A percentile compares a stretch with the other conserved stretches of the same genome.
These are phyloP conservation scores for Aspergillus flavus DNA, from an alignment of 2,329 filamentous ascomycete genomes.

Conservation along the genomic window DNA sequence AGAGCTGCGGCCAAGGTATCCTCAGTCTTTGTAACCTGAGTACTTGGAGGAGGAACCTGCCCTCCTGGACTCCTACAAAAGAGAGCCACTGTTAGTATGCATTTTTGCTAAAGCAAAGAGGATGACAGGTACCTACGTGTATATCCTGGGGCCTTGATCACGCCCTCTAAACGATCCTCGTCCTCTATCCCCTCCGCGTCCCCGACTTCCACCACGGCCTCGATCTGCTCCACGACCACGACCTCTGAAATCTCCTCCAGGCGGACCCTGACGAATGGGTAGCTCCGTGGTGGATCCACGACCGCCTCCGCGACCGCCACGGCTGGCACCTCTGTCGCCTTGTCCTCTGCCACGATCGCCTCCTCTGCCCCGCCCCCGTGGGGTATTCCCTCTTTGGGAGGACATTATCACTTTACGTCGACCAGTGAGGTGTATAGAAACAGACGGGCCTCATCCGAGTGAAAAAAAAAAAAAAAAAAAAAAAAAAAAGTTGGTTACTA, in stretches of 20 bases:
- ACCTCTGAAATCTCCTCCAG: conserved; percentile 18
- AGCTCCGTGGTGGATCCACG: conserved; percentile 29
- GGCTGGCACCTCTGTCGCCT: conserved; percentile 21
- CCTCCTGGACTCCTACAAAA: conserved; percentile 24
- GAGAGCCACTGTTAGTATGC: background rate
- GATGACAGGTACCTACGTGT: conserved; percentile 28
- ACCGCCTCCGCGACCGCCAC: conserved; percentile 28
- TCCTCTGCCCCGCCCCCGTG: conserved; percentile 20
- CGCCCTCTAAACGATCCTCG: background rate
- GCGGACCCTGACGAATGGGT: conserved; percentile 22
- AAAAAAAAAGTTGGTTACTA: too few species aligned
- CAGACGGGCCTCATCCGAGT: background rate
- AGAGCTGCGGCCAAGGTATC: conserved; percentile 30
- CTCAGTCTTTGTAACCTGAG: conserved; percentile 31
- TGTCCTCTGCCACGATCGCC: conserved; percentile 17
- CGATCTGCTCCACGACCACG: conserved; percentile 18
- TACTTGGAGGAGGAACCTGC: conserved; percentile 23
- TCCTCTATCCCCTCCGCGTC: conserved; percentile 7
- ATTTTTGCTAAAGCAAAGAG: background rate
- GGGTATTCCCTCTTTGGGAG: conserved; percentile 16
- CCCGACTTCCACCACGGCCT: conserved; percentile 3
- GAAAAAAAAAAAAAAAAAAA: too few species aligned
- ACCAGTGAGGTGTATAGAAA: background rate
- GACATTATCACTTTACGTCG: conserved; percentile 17
- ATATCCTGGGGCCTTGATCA: conserved; percentile 29